These are phyloP conservation scores for Xylaria sp. DNA, from an alignment of 2,329 filamentous ascomycete species.

Conservation along the genomic window DNA sequence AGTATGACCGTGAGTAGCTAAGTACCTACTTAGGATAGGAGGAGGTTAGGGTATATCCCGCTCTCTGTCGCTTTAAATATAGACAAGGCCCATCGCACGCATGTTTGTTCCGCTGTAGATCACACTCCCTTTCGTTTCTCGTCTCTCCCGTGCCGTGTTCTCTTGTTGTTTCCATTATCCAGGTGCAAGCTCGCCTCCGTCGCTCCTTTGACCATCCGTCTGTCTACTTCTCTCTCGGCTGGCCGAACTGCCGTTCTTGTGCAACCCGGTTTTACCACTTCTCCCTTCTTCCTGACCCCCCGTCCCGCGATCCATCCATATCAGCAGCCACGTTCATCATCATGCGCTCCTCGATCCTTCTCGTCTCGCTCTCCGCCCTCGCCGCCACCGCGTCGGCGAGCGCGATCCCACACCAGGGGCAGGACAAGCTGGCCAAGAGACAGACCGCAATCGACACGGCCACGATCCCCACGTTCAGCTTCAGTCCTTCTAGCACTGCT, in stretches of 20 bases:
- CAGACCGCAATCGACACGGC: conserved; percentile 6
- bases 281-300: no score
- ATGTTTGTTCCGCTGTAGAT: background rate
- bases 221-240: conserved; percentile 11
- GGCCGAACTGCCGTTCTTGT: conserved; percentile 17
- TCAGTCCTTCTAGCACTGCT: conserved; percentile 12
- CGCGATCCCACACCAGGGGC: conserved; percentile 9
- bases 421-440: background rate
- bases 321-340: background rate
- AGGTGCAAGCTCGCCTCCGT: conserved; percentile 18
- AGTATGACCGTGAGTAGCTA: no score
- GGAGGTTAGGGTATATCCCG: no score
- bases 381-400: conserved; percentile 5
- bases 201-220: conserved; percentile 1
- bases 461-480: conserved; percentile 19
- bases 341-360: conserved; percentile 11
- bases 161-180: conserved; percentile 11
- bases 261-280: background rate
- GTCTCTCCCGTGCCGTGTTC: background rate
- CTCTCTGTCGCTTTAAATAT: background rate
- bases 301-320: background rate
- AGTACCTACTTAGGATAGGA: no score
- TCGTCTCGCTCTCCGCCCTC: conserved; percentile 12
- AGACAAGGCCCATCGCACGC: background rate
- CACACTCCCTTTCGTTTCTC: conserved; percentile 17